A percentile compares a stretch with the other conserved stretches of the same genome.
These are phyloP conservation scores for Houttuynia cordata DNA, from an alignment of 164 flowering plant species.

Conservation along the genomic window DNA sequence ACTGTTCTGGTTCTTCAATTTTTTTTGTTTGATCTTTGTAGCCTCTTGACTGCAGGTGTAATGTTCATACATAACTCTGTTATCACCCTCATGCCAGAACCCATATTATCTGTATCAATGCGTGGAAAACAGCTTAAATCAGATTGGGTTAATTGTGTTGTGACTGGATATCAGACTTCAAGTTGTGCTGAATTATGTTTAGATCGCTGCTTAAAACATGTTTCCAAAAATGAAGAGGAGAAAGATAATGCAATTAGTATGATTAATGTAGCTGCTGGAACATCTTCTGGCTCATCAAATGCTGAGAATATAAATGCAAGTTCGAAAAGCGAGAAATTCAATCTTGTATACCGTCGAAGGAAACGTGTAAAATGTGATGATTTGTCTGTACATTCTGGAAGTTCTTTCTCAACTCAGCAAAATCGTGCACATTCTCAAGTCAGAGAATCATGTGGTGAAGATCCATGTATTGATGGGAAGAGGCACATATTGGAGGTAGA, in stretches of 20 bases:
- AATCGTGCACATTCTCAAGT: slow-evolving; percentile 10
- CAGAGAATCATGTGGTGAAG: slow-evolving; percentile 10
- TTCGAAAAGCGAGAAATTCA: slow-evolving; percentile 16
- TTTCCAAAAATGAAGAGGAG: slow-evolving; percentile 8
- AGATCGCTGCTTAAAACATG: slow-evolving; percentile 17
- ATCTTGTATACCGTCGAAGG: slow-evolving; percentile 45
- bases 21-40: background rate
- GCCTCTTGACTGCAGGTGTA: background rate
- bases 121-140: slow-evolving; percentile 1
- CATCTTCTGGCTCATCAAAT: slow-evolving; percentile 25
- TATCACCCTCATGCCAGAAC: background rate
- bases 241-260: slow-evolving; percentile 10
- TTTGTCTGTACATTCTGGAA: slow-evolving; percentile 26
- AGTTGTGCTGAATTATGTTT: slow-evolving; percentile 15
- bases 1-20: background rate
- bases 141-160: slow-evolving; percentile 28
- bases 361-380: slow-evolving; percentile 22
- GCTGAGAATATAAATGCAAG: slow-evolving; percentile 22
- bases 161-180: slow-evolving; percentile 28
- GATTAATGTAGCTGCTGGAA: slow-evolving; percentile 10
- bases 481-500: background rate
- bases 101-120: background rate
- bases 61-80: background rate
- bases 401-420: slow-evolving; percentile 12
- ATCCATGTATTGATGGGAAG: slow-evolving; percentile 1